Evolutionary conservation across 2,329 filamentous ascomycete genomes (phyloP).

Genomic region (Tolypocladium album): DNA sequence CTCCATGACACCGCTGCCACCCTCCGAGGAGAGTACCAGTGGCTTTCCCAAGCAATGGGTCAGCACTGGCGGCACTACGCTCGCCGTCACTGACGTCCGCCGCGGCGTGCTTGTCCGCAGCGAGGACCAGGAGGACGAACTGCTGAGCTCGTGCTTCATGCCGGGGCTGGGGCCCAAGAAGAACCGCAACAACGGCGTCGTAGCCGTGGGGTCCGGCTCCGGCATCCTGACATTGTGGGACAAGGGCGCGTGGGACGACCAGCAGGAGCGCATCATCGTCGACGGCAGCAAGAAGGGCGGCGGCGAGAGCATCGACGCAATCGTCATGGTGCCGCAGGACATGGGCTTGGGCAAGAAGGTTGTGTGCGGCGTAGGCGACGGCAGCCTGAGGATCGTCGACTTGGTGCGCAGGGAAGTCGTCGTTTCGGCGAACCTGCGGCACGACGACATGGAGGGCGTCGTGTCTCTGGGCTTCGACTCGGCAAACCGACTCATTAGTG

Average conservation of each 20-base stretch:
- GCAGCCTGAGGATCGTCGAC: slow-evolving; percentile 65
- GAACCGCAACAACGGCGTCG: slow-evolving; percentile 57
- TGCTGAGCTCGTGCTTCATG: slow-evolving; percentile 73
- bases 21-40: slow-evolving; percentile 70
- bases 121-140: slow-evolving; percentile 90
- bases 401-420: slow-evolving; percentile 65
- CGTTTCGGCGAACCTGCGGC: slow-evolving; percentile 46
- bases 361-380: slow-evolving; percentile 73
- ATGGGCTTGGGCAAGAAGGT: slow-evolving; percentile 63
- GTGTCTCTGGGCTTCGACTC: slow-evolving; percentile 76
- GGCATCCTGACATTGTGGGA: slow-evolving; percentile 92
- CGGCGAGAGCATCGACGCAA: slow-evolving; percentile 72
- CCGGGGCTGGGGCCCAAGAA: slow-evolving; percentile 61
- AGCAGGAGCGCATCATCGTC: slow-evolving; percentile 78
- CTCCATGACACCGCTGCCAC: slow-evolving; percentile 72
- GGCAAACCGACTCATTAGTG: slow-evolving; percentile 76
- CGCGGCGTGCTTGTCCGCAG: slow-evolving; percentile 78
- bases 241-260: slow-evolving; percentile 87
- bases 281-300: slow-evolving; percentile 45
- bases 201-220: slow-evolving; percentile 64
- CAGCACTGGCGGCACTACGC: slow-evolving; percentile 80
- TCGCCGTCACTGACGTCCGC: slow-evolving; percentile 82
- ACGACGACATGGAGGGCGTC: slow-evolving; percentile 83
- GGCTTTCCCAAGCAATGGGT: slow-evolving; percentile 93
- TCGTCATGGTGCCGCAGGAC: slow-evolving; percentile 60